Conservation (phyloP, 768 basidiomycete genomes). For the Lactifluus hygrophoroides region DNA sequence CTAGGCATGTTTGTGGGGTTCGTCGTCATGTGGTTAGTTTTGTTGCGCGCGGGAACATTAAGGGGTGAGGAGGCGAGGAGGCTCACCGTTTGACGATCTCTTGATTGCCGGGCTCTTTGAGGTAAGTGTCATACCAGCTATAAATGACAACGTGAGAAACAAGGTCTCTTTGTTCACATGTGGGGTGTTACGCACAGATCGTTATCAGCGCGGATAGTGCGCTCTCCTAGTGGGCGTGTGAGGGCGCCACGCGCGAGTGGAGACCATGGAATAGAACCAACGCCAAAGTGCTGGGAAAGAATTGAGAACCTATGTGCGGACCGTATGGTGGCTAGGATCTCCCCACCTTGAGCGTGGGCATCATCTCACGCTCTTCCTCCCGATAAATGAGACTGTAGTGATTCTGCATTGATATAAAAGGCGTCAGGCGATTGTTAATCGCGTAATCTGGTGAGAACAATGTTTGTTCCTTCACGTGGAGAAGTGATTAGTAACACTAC, state of each 20-base stretch:
- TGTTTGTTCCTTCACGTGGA: background rate
- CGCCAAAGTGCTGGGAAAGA: slow-evolving; percentile 25
- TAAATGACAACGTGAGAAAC: background rate
- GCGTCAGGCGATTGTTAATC: slow-evolving; percentile 28
- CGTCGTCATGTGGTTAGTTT: too few species aligned
- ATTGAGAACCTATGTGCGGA: background rate
- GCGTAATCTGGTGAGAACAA: slow-evolving; percentile 22
- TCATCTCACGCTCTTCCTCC: slow-evolving; percentile 36
- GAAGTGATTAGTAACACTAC: background rate
- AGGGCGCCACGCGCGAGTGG: slow-evolving; percentile 28
- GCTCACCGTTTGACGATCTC: slow-evolving; percentile 14
- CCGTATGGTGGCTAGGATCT: background rate
- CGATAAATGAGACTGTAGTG: slow-evolving; percentile 36
- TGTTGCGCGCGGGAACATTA: too few species aligned
- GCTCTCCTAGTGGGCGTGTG: slow-evolving; percentile 23
- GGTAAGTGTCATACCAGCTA: slow-evolving; percentile 9
- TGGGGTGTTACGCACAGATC: slow-evolving; percentile 23
- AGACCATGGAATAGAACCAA: slow-evolving; percentile 36
- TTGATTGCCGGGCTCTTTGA: slow-evolving; percentile 4
- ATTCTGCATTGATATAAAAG: slow-evolving; percentile 43
- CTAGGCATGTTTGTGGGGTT: background rate
- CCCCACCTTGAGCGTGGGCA: slow-evolving; percentile 25
- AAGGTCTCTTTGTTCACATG: background rate
- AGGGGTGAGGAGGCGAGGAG: too few species aligned
- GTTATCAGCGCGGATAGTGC: slow-evolving; percentile 20